A percentile compares a stretch with the other conserved stretches of the same genome.
phyloP scores from a whole-genome alignment of 306 rosid genomes.

The Biancaea sappan region DNA sequence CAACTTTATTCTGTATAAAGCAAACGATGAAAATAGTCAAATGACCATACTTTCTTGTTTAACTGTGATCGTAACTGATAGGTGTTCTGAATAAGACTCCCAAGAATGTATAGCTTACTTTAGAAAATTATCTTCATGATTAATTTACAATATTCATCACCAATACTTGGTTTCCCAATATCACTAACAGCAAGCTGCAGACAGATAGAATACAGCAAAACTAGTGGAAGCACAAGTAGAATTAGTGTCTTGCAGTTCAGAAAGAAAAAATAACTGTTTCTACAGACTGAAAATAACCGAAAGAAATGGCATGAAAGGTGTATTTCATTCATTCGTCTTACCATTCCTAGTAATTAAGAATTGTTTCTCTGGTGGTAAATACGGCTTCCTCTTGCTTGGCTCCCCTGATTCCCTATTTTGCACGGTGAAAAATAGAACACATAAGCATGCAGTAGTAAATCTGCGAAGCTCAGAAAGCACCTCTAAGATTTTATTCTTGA shows the following conservation, averaged over 20 bases:
- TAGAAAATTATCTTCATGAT: not conserved
- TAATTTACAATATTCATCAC: not conserved
- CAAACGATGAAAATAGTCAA: not conserved
- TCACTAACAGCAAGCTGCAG: not conserved
- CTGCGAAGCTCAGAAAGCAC: not conserved
- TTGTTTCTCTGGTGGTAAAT: conserved; percentile 84
- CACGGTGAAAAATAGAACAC: conserved; percentile 13
- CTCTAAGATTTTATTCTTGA: not conserved
- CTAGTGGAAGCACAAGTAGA: not conserved
- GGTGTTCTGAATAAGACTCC: not conserved
- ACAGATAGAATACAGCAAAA: not conserved
- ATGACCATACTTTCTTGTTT: not conserved
- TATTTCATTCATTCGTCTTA: conserved; percentile 28
- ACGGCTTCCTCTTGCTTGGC: conserved; percentile 85
- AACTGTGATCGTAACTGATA: not conserved
- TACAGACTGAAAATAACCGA: not conserved
- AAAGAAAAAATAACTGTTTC: not conserved
- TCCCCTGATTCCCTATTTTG: conserved; percentile 90
- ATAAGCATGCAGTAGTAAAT: conserved; percentile 1
- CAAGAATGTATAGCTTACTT: not conserved
- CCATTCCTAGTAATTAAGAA: conserved; percentile 93
- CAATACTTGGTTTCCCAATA: not conserved
- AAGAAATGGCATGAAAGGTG: not conserved
- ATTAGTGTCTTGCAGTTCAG: not conserved
- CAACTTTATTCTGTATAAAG: not conserved